Percentiles rank a stretch among this genome's conserved stretches.
Conservation (phyloP, 2,329 filamentous ascomycete genomes). For the Cephalotrichum gorgonifer region DNA sequence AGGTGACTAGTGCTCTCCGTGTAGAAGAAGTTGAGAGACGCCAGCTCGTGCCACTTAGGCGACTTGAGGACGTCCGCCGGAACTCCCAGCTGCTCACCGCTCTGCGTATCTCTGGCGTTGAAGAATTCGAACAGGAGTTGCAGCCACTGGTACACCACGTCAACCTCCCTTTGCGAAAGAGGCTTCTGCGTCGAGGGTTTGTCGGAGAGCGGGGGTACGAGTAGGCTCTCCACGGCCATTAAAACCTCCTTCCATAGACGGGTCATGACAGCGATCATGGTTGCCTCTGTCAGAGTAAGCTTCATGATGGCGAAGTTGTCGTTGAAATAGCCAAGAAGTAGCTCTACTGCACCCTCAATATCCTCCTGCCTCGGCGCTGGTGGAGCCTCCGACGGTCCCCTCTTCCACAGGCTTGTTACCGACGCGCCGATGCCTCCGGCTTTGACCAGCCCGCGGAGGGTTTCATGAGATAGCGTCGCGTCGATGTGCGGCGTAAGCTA, state of each 20-base stretch:
- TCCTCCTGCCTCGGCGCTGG: constrained; percentile 56
- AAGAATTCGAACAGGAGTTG: constrained; percentile 89
- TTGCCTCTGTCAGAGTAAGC: constrained; percentile 81
- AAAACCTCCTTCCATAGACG: constrained; percentile 96
- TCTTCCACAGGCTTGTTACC: constrained; percentile 60
- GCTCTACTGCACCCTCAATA: constrained; percentile 69
- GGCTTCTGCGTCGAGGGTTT: constrained; percentile 82
- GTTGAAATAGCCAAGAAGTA: constrained; percentile 89
- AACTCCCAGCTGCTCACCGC: constrained; percentile 75
- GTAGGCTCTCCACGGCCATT: constrained; percentile 76
- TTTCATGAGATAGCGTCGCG: constrained; percentile 72
- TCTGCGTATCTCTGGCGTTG: constrained; percentile 76
- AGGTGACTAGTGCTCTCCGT: constrained; percentile 85
- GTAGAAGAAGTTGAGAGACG: constrained; percentile 97
- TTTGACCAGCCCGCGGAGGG: constrained; percentile 64
- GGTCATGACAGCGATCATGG: constrained; percentile 99
- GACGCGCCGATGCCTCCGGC: constrained; percentile 59
- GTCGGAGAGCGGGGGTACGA: constrained; percentile 90
- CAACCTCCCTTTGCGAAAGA: constrained; percentile 76
- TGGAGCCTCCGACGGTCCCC: constrained; percentile 40
- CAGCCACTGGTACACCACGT: constrained; percentile 92
- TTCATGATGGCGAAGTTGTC: constrained; percentile 99
- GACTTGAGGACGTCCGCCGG: constrained; percentile 87
- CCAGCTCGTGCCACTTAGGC: constrained; percentile 95
- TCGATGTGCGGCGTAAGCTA: constrained; percentile 90